Conservation (phyloP, 768 basidiomycete genomes). For the Epithele typhae region DNA sequence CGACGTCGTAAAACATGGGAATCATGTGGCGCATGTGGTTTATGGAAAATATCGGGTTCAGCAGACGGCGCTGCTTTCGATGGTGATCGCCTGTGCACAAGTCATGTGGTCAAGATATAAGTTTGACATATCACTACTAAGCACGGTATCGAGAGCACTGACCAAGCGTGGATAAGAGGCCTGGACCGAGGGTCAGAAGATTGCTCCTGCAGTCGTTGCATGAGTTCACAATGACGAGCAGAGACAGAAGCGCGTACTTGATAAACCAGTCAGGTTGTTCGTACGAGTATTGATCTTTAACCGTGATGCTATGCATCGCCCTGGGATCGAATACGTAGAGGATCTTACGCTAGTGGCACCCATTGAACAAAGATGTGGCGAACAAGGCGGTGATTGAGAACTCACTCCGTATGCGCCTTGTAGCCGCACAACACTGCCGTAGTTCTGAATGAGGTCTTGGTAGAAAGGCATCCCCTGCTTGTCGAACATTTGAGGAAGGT, state of each 20-base stretch:
- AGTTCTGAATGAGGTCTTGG: conserved; percentile 10
- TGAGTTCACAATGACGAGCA: background rate
- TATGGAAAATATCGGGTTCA: conserved; percentile 25
- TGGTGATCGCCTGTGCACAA: conserved; percentile 22
- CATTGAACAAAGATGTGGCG: no score
- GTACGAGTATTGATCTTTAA: conserved; percentile 46
- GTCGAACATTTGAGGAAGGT: conserved; percentile 11
- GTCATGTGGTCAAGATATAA: no score
- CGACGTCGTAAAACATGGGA: conserved; percentile 22
- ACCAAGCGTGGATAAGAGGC: conserved; percentile 16
- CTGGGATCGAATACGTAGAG: conserved; percentile 43
- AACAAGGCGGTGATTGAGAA: background rate
- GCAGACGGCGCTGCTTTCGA: conserved; percentile 24
- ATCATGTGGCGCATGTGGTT: conserved; percentile 23
- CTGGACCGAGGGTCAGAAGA: conserved; percentile 13
- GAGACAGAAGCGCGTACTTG: conserved; percentile 30
- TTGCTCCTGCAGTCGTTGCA: conserved; percentile 12
- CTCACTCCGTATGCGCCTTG: conserved; percentile 13
- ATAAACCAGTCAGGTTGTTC: conserved; percentile 44
- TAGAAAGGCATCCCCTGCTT: conserved; percentile 11
- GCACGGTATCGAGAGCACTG: background rate
- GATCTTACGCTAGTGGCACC: conserved; percentile 12
- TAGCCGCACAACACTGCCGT: conserved; percentile 11
- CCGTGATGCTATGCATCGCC: conserved; percentile 43
- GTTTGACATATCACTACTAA: no score